phyloP scores from a whole-genome alignment of 331 rosid genomes.

The Quercus phellos region DNA sequence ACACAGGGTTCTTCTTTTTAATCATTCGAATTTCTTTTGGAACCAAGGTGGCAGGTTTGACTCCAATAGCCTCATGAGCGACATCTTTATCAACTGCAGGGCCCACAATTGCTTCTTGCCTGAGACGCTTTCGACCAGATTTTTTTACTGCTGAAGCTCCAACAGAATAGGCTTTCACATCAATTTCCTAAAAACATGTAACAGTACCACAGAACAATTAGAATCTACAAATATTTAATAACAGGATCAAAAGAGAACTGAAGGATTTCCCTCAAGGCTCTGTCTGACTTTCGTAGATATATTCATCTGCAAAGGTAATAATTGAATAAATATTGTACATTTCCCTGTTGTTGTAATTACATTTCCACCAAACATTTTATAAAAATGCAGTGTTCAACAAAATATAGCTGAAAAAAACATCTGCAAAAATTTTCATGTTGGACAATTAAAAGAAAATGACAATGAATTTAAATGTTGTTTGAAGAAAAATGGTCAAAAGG shows the following conservation, averaged over 20 bases:
- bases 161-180: slow-evolving; percentile 19
- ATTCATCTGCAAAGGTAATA: slow-evolving; percentile 7
- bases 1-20: slow-evolving; percentile 66
- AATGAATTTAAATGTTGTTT: background rate
- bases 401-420: background rate
- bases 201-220: slow-evolving; percentile 2
- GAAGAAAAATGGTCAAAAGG: background rate
- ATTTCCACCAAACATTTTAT: background rate
- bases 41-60: slow-evolving; percentile 68
- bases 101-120: slow-evolving; percentile 65
- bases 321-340: slow-evolving; percentile 3
- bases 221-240: background rate
- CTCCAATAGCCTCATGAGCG: slow-evolving; percentile 85
- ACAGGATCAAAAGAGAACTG: background rate
- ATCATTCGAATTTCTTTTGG: slow-evolving; percentile 87
- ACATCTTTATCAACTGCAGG: slow-evolving; percentile 90
- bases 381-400: background rate
- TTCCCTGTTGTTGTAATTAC: background rate
- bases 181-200: slow-evolving; percentile 40
- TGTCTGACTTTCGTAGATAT: background rate
- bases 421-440: background rate
- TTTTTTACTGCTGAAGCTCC: slow-evolving; percentile 32
- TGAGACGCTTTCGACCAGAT: slow-evolving; percentile 53
- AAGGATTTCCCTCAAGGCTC: slow-evolving; percentile 3
- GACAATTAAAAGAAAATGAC: background rate